Evolutionary conservation across 2,329 filamentous ascomycete species (phyloP), one percentile per base, ranked within the genome.

Genomic region (Aureobasidium sp.): DNA sequence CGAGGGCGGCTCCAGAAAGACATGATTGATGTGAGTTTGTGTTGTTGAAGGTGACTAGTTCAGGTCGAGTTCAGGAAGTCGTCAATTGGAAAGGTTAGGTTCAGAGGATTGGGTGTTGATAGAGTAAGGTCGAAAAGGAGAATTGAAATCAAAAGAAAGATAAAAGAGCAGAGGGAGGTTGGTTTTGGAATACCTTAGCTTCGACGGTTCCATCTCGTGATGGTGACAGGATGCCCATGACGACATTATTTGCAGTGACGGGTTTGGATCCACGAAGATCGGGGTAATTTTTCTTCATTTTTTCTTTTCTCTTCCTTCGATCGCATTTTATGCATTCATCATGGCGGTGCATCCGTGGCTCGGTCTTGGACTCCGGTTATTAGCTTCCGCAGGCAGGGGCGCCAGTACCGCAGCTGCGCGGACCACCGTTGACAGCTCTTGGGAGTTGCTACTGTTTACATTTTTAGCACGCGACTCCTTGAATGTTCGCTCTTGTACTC

Each of bases 1-100:
- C 70, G 68, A 29, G 69, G 67, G 61, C 65, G 67, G 41, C 71
- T 63, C 55, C 51, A 68, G 63, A 65, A 63, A 61, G 61, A 62
- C 64, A 65, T 65, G 55, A 5, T 56, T 36, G 36, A 41, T 52
- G 48, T 53, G 27, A 15, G n/a, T 29, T 12, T 32, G 36, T 1
- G 6, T 12, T 26, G n/a, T 17, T 8, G 39, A 34, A 13, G 8
- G 8, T n/a, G 41, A 47, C 44, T 12, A 47, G n/a, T n/a, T 26
- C n/a, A 37, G 7, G 26, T 32, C 9, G 27, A 2, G 13, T 26
- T 20, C 12, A 5, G n/a, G 8, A 20, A 46, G 4, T 9, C 37
- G 27, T 59, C 43, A 59, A 47, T 47, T 44, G 55, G 13, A 37
- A 26, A 13, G 8, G 43, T 26, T 37, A 13, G 8, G 43, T 26